Evolutionary conservation across 192 early-diverging fungal genomes (phyloP), one percentile per base, ranked within the genome.

Genomic region (Linnemannia hyalina): DNA sequence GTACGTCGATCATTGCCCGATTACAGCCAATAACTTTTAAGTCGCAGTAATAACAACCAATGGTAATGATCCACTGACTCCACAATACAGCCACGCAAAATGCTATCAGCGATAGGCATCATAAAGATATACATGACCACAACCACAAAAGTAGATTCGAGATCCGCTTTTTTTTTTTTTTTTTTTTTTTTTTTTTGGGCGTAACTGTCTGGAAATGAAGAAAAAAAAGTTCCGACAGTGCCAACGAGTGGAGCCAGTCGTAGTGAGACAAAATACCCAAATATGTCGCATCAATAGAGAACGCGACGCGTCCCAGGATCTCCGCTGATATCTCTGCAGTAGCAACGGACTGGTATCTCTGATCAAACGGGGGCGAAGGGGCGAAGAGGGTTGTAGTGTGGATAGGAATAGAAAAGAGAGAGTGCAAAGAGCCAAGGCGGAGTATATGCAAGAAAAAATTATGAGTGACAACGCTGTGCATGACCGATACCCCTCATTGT

Each of bases 251-350:
- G 60, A 26, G 9, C 13, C 60, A 4, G 60, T 32, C 60, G 11
- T 26, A 15, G 60, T 65, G 60, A 65, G 11, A 65, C 60, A 65
- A 32, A 65, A 32, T 65, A 10, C 11, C 60, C 60, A 65, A 65
- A 65, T 32, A 65, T 32, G 60, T 65, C 60, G 11, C 60, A 29
- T 15, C 29, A 32, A 29, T 29, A 32, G 9, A 65, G 54, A 32
- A 65, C 60, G 29, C 60, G 60, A 65, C 60, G 60, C 60, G 60
- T 65, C 29, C 60, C 60, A 29, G 60, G 60, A 65, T 65, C 60
- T 65, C 60, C 60, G 60, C 60, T 65, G 4, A 29, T 32, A 65
- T 65, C 60, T 65, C 60, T 65, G 60, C 60, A 13, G 29, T 65
- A 16, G 26, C 11, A 32, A 65, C 26, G n/a, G 29, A 32, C 60